Evolutionary conservation across 2,329 filamentous ascomycete species (phyloP).

Genomic region (Fusarium luffae): DNA sequence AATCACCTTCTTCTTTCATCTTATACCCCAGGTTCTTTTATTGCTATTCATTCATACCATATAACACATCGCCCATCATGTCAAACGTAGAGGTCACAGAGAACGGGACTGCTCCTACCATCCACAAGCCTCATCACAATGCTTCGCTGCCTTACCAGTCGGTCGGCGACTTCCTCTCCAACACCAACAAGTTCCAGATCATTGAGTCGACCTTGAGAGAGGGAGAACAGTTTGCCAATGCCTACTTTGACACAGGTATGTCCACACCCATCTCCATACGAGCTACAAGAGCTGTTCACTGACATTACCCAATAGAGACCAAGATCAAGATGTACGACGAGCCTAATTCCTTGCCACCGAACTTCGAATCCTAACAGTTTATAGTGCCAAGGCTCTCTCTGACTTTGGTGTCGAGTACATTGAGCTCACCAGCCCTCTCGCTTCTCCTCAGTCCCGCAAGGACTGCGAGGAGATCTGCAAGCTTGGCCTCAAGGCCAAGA

Average conservation of each 20-base stretch:
- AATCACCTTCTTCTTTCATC: slow-evolving; percentile 11
- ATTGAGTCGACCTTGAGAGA: slow-evolving; percentile 42
- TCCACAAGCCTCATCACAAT: slow-evolving; percentile 10
- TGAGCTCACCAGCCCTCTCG: slow-evolving; percentile 86
- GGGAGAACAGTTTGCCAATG: slow-evolving; percentile 68
- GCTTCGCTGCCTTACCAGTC: slow-evolving; percentile 13
- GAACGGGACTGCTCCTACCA: slow-evolving; percentile 3
- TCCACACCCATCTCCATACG: no score
- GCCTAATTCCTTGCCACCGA: not conserved
- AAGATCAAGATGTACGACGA: slow-evolving; percentile 42
- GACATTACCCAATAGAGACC: slow-evolving; percentile 57
- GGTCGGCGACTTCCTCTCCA: slow-evolving; percentile 38
- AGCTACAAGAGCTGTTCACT: not conserved
- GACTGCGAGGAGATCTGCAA: slow-evolving; percentile 96
- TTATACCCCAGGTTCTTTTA: slow-evolving; percentile 1
- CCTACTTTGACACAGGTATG: slow-evolving; percentile 53
- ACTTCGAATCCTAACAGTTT: slow-evolving; percentile 2
- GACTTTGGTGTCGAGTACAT: slow-evolving; percentile 66
- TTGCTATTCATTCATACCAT: not conserved
- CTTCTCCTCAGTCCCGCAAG: slow-evolving; percentile 73
- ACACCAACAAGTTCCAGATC: slow-evolving; percentile 39
- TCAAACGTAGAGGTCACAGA: slow-evolving; percentile 3
- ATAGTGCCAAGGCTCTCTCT: slow-evolving; percentile 15
- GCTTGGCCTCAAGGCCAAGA: slow-evolving; percentile 79
- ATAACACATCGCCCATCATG: not conserved